A percentile compares a stretch with the other conserved stretches of the same genome.
Evolutionary conservation across 352 stramenopile genomes (phyloP).

Genomic region (Phytopythium montanum): DNA sequence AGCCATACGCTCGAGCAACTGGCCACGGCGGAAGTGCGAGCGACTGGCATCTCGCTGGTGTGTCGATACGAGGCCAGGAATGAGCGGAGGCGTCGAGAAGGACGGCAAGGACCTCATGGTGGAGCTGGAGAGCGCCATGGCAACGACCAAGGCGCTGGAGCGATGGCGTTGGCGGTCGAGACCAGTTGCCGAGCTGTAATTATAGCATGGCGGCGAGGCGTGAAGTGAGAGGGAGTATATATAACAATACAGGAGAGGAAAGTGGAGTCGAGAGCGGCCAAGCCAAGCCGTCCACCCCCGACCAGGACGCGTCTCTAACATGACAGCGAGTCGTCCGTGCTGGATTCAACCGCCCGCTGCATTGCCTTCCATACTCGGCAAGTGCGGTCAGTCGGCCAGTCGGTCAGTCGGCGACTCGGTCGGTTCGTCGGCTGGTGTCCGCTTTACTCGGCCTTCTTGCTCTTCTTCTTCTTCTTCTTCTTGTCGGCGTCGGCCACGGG

Average conservation of each 20-base stretch:
- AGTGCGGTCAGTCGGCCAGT: too few species aligned
- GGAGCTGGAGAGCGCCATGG: background rate
- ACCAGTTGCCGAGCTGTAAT: background rate
- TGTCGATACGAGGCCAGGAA: slow-evolving; percentile 54
- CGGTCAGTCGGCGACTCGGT: slow-evolving; percentile 3
- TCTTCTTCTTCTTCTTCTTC: slow-evolving; percentile 80
- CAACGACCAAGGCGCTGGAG: background rate
- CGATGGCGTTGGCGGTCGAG: background rate
- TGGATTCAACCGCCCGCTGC: background rate
- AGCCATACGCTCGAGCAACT: slow-evolving; percentile 64
- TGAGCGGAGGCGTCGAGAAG: slow-evolving; percentile 19
- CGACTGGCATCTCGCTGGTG: slow-evolving; percentile 41
- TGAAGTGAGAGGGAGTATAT: slow-evolving; percentile 1
- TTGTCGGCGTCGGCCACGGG: slow-evolving; percentile 34
- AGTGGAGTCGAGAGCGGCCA: background rate
- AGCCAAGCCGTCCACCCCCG: background rate
- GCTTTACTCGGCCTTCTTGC: slow-evolving; percentile 68
- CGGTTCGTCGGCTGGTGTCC: slow-evolving; percentile 19
- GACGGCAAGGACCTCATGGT: background rate
- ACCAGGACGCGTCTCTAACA: slow-evolving; percentile 8
- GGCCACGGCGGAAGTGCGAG: slow-evolving; percentile 51
- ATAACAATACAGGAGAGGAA: slow-evolving; percentile 8
- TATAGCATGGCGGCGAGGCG: background rate
- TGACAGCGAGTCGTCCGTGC: slow-evolving; percentile 3
- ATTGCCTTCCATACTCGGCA: background rate